Percentiles rank a stretch among this genome's conserved stretches.
Evolutionary conservation across 331 rosid species (phyloP).

Genomic region (Acacia pycnantha): DNA sequence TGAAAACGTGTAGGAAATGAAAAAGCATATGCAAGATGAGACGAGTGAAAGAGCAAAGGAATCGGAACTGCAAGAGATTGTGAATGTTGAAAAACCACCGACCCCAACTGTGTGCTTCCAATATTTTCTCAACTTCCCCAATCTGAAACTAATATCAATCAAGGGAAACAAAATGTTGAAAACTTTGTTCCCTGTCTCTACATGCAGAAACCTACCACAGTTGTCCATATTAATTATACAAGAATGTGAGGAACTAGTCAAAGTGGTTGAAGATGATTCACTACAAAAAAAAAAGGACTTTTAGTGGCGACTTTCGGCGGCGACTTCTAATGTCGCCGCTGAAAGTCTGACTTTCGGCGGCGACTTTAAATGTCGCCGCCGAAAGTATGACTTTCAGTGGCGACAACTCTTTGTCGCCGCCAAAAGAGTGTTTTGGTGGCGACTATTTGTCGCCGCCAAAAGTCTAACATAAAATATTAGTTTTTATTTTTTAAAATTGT

Average conservation of each 20-base stretch:
- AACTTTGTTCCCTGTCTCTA: background rate
- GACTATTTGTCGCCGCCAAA: too few relatives aligned
- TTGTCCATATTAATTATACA: rapidly evolving
- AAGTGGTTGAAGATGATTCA: background rate
- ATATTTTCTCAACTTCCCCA: background rate
- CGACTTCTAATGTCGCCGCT: too few relatives aligned
- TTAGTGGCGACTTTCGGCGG: too few relatives aligned
- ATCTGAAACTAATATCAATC: rapidly evolving
- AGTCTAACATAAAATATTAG: too few relatives aligned
- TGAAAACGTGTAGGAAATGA: background rate
- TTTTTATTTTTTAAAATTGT: too few relatives aligned
- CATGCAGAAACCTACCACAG: background rate
- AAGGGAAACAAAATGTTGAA: background rate
- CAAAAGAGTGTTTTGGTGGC: too few relatives aligned
- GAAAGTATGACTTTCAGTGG: too few relatives aligned
- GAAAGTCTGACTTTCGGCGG: too few relatives aligned
- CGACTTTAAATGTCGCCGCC: too few relatives aligned
- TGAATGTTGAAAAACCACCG: background rate
- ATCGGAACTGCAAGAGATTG: background rate
- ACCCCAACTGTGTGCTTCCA: background rate
- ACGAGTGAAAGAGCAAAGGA: background rate
- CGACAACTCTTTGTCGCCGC: too few relatives aligned
- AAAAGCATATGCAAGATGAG: background rate
- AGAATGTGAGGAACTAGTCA: background rate
- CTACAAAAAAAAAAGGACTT: too few relatives aligned